Conservation (phyloP, 345 rosid genomes). For the Moricandia moricandioides region DNA sequence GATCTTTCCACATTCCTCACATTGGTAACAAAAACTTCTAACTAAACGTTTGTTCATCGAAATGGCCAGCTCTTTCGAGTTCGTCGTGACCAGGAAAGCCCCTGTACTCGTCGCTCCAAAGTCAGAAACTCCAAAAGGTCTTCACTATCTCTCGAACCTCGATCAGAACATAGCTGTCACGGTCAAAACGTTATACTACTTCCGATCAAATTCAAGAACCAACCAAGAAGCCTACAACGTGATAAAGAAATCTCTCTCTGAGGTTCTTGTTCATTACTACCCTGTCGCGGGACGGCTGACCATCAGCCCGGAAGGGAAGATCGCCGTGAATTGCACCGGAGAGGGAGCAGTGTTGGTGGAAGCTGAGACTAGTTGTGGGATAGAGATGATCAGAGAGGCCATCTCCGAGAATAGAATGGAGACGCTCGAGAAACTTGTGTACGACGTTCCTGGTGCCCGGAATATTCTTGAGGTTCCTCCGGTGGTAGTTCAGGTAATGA, state of each 20-base stretch:
- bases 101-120: slow-evolving; percentile 60
- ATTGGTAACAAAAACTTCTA: not conserved
- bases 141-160: slow-evolving; percentile 73
- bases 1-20: not conserved
- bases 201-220: slow-evolving; percentile 56
- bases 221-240: slow-evolving; percentile 60
- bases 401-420: slow-evolving; percentile 61
- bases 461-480: slow-evolving; percentile 87
- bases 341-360: slow-evolving; percentile 87
- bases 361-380: slow-evolving; percentile 61
- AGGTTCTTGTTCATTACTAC: slow-evolving; percentile 65
- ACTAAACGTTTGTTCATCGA: not conserved
- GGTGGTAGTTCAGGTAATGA: slow-evolving; percentile 65
- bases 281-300: slow-evolving; percentile 75
- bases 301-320: slow-evolving; percentile 73
- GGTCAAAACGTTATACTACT: slow-evolving; percentile 73
- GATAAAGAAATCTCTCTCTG: slow-evolving; percentile 60
- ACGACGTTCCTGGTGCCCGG: slow-evolving; percentile 63
- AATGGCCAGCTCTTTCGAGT: slow-evolving; percentile 53
- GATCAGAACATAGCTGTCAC: slow-evolving; percentile 85
- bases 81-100: slow-evolving; percentile 44
- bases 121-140: slow-evolving; percentile 61
- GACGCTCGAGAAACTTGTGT: slow-evolving; percentile 72
- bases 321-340: slow-evolving; percentile 67
- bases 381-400: slow-evolving; percentile 53